These are phyloP conservation scores for Sporothrix dimorphospora DNA, from an alignment of 2,329 filamentous ascomycete species.

Conservation along the genomic window DNA sequence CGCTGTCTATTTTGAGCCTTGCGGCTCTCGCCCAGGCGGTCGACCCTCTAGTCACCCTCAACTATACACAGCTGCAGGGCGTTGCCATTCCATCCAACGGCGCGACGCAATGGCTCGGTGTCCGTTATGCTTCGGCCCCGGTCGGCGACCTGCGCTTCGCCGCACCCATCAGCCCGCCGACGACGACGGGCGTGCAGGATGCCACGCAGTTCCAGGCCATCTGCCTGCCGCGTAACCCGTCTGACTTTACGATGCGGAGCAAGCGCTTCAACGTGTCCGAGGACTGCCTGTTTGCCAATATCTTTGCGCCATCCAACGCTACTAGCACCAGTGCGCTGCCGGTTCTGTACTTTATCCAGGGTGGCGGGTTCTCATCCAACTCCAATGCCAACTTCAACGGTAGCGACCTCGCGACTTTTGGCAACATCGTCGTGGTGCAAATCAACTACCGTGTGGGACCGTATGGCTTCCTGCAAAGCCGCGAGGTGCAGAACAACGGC, in stretches of 20 bases:
- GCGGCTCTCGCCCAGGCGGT: constrained; percentile 32
- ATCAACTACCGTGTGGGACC: constrained; percentile 78
- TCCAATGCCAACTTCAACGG: constrained; percentile 58
- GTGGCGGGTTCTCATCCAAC: constrained; percentile 56
- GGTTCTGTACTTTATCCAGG: constrained; percentile 47
- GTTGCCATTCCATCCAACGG: constrained; percentile 54
- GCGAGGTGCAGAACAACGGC: constrained; percentile 61
- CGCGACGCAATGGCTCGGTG: constrained; percentile 72
- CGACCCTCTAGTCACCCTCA: constrained; percentile 58
- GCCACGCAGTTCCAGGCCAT: constrained; percentile 49
- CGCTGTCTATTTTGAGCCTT: constrained; percentile 7
- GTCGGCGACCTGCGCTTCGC: constrained; percentile 67
- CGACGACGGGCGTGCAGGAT: constrained; percentile 49
- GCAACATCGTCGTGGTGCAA: constrained; percentile 61
- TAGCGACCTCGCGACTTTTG: constrained; percentile 56
- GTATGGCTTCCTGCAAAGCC: constrained; percentile 70
- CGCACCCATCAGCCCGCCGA: constrained; percentile 65
- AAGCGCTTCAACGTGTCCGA: constrained; percentile 50
- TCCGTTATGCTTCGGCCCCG: constrained; percentile 74
- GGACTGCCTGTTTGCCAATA: constrained; percentile 71
- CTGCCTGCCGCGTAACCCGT: constrained; percentile 39
- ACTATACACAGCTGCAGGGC: constrained; percentile 69
- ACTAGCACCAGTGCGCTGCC: constrained; percentile 49
- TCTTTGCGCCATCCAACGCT: constrained; percentile 62
- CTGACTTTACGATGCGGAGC: constrained; percentile 35